Base-by-base conservation (phyloP, 805 yeast species). In the Candida verbasci region DNA sequence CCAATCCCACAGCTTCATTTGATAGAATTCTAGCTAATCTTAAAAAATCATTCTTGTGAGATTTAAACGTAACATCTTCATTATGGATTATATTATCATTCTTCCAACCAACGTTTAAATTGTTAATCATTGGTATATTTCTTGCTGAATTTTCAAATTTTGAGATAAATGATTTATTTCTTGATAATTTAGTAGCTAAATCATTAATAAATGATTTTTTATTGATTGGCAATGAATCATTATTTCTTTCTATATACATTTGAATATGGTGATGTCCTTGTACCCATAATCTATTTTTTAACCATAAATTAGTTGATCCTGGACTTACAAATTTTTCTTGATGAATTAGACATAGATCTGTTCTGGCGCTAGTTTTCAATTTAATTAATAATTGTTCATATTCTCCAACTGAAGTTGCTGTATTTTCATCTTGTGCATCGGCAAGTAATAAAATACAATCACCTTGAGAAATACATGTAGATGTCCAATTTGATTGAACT, bases 1-100 rank as follows among this genome's bases (percentile, higher is more conserved):
- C 97, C 14, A 93, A 65, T 0, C 97, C 98, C 27, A 93, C 85
- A 0, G 96, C 96, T 54, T 88, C 87, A 6, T 95, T 96, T 0
- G 96, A 85, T 11, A 91, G 61, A 7, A 93, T 74, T 50, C 98
- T 72, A 0, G 98, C 97, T 24, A 91, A 61, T 39, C 98, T 72
- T 57, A 86, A 68, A 55, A 93, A 93, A 56, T 91, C 98, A 55
- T 82, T 83, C 56, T 89, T 89, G 54, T 85, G 88, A 9, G 75
- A 62, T 46, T 68, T 35, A 15, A 35, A 35, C 71, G 40, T 57
- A 56, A 2, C 15, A 20, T 26, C 28, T 20, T 26, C 21, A 7
- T 31, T 26, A 15, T 25, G 29, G 4, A 30, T 30, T 6, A 20
- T 11, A 27, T 52, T 45, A 7, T 53, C 41, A 7, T 39, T 47